Base-by-base conservation (phyloP, 495 filamentous ascomycete species). In the Xeromyces bisporus region DNA sequence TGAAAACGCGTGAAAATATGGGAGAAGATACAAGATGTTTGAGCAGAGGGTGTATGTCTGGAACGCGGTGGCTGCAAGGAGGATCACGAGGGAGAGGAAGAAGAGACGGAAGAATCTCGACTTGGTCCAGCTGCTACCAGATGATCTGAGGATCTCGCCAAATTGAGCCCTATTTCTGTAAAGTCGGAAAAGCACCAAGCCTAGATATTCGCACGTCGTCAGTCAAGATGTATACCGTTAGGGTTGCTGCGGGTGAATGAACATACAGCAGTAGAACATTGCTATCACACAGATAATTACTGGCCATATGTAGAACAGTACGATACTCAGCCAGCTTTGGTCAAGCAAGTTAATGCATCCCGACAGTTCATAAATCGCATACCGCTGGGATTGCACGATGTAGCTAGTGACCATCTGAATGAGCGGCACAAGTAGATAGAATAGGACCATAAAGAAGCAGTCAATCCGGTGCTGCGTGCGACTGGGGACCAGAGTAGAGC, bases 51-150 rank as follows among this genome's bases (percentile, higher is more conserved):
- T 55, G 44, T 69, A 77, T 32, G 68, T 35, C 26, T 69, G 60
- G 7, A 78, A 38, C 1, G 84, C 84, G 1, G 84, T 36, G 38
- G 77, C 73, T 20, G 69, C 37, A 23, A 81, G 10, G 8, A 91
- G 59, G 51, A 91, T 64, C 29, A 65, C 41, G 15, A 79, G 42
- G n/a, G 77, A 62, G 42, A 93, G 66, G 35, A 74, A 50, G 48
- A 87, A 89, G 20, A 93, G 71, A 32, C 87, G 80, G 23, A 77
- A 42, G 51, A 82, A 86, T 18, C 78, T 67, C 3, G 77, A 73
- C 28, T 72, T 77, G 47, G 47, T 79, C 43, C 60, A 53, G 29
- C 48, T 68, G 34, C 60, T 73, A 36, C 66, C 67, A 15, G 62
- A 58, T 25, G 69, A 58, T 15, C 47, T 48, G n/a, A 86, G 44